Evolutionary conservation across 495 filamentous ascomycete genomes (phyloP).

Genomic region (Penicillium bialowiezense): DNA sequence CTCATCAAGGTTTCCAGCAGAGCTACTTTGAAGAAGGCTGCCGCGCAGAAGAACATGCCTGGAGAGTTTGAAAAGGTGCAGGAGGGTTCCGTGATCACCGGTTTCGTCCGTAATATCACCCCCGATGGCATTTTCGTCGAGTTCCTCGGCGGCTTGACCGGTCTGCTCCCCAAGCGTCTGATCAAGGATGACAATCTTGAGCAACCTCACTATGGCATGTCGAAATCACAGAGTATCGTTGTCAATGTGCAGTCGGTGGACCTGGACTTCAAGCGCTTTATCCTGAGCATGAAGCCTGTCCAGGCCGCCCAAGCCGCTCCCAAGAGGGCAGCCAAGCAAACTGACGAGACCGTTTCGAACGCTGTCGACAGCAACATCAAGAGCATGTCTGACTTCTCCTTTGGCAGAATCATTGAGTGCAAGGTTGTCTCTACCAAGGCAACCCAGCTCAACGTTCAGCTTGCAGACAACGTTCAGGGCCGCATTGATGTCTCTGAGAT

Average conservation of each 20-base stretch:
- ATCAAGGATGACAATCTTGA: conserved; percentile 62
- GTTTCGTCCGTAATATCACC: conserved; percentile 84
- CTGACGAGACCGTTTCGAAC: conserved; percentile 51
- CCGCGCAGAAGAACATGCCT: conserved; percentile 62
- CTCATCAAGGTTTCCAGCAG: conserved; percentile 76
- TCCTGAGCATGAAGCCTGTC: conserved; percentile 55
- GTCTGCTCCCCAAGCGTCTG: conserved; percentile 72
- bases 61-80: conserved; percentile 64
- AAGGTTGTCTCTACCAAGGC: conserved; percentile 75
- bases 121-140: conserved; percentile 76
- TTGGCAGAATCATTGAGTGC: conserved; percentile 77
- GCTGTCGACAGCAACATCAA: conserved; percentile 65
- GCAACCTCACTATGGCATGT: conserved; percentile 72
- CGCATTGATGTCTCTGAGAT: conserved; percentile 86
- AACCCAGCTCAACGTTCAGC: conserved; percentile 86
- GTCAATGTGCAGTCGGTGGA: conserved; percentile 71
- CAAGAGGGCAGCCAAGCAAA: conserved; percentile 31
- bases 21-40: conserved; percentile 73
- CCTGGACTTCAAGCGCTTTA: conserved; percentile 53
- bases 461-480: conserved; percentile 87
- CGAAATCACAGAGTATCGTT: conserved; percentile 66
- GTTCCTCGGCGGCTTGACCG: conserved; percentile 74
- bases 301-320: conserved; percentile 29
- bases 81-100: conserved; percentile 64
- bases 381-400: conserved; percentile 63